phyloP scores from a whole-genome alignment of 1,284 basidiomycete genomes.

The Thelephora terrestris region DNA sequence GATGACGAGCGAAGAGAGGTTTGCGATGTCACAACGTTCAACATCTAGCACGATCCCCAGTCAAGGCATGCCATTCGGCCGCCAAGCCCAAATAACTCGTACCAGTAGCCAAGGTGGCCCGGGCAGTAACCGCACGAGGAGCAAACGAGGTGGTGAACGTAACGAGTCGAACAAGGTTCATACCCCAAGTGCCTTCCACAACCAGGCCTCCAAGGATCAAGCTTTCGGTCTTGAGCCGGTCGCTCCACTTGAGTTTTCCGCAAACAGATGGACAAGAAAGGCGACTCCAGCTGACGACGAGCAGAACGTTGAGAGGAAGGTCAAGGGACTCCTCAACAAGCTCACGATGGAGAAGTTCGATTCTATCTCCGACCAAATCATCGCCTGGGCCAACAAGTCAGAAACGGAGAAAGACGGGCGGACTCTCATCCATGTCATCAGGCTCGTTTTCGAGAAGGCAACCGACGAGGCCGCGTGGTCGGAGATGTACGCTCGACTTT shows the following conservation, averaged over 20 bases:
- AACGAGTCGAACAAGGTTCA: slow-evolving; percentile 34
- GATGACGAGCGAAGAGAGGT: slow-evolving; percentile 68
- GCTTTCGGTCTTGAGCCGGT: slow-evolving; percentile 45
- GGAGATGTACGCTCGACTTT: slow-evolving; percentile 94
- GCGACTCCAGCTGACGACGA: slow-evolving; percentile 47
- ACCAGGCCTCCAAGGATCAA: slow-evolving; percentile 8
- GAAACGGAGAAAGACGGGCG: slow-evolving; percentile 88
- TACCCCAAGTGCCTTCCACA: slow-evolving; percentile 13
- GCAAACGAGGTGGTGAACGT: slow-evolving; percentile 61
- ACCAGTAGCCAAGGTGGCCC: slow-evolving; percentile 68
- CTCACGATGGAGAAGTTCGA: slow-evolving; percentile 97
- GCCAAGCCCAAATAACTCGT: slow-evolving; percentile 55
- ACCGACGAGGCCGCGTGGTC: slow-evolving; percentile 84
- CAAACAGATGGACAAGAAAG: slow-evolving; percentile 75
- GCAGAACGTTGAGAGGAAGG: slow-evolving; percentile 86
- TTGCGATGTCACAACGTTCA: slow-evolving; percentile 36
- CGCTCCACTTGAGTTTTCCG: slow-evolving; percentile 65
- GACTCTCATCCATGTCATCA: slow-evolving; percentile 92
- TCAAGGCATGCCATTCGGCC: slow-evolving; percentile 35
- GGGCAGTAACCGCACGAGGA: slow-evolving; percentile 52
- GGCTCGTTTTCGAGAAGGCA: slow-evolving; percentile 94
- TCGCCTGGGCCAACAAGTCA: slow-evolving; percentile 87
- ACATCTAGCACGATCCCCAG: slow-evolving; percentile 24
- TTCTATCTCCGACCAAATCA: slow-evolving; percentile 52
- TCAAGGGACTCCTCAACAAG: slow-evolving; percentile 92